A percentile compares a stretch with the other conserved stretches of the same genome.
Evolutionary conservation across 768 basidiomycete genomes (phyloP).

Genomic region (Tulasnella sp.): DNA sequence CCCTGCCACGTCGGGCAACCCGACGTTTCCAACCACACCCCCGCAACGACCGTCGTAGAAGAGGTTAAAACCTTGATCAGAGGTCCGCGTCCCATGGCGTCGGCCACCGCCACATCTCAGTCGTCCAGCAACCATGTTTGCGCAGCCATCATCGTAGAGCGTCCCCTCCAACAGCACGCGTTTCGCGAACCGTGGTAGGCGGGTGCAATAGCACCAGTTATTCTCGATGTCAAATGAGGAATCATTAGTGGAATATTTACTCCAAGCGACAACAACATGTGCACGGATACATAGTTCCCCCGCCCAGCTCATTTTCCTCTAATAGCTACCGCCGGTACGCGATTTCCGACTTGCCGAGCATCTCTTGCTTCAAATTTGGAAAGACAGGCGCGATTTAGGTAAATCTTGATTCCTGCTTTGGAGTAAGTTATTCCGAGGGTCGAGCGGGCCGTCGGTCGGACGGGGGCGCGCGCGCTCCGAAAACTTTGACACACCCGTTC

Average conservation of each 20-base stretch:
- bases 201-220: neutral
- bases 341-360: neutral
- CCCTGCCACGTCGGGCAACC: neutral
- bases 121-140: neutral
- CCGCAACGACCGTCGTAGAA: neutral
- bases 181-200: neutral
- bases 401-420: neutral
- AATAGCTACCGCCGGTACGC: neutral
- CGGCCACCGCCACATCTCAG: neutral
- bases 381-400: neutral
- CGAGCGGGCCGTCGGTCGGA: neutral
- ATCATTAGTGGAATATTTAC: neutral
- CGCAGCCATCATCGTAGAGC: neutral
- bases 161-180: neutral
- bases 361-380: neutral
- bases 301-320: neutral
- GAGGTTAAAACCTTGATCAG: neutral
- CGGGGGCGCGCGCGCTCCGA: neutral
- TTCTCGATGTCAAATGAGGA: neutral
- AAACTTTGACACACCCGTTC: neutral
- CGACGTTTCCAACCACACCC: neutral
- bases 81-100: neutral
- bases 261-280: neutral
- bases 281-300: neutral
- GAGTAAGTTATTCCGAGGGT: neutral